Evolutionary conservation across 208 protist genomes (phyloP).

Genomic region (Leptomonas pyrrhocoris): DNA sequence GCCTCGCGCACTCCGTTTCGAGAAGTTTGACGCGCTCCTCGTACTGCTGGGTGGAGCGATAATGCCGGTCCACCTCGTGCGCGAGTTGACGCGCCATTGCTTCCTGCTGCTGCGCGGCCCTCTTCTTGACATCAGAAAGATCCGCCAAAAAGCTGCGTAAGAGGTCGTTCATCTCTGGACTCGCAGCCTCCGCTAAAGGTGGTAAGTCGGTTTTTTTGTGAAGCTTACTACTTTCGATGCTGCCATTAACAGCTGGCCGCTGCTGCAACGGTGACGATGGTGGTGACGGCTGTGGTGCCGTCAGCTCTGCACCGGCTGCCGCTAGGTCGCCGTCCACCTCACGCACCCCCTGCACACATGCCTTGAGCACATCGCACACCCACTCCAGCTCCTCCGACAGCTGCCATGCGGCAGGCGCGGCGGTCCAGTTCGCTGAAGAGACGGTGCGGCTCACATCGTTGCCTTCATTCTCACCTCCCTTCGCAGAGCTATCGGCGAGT

Average conservation of each 20-base stretch:
- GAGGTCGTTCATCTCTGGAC: constrained; percentile 41
- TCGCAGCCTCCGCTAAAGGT: constrained; percentile 18
- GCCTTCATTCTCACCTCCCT: not conserved
- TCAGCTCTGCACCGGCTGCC: constrained; percentile 19
- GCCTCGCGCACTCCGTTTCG: constrained; percentile 47
- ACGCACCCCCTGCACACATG: constrained; percentile 43
- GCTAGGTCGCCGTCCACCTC: constrained; percentile 30
- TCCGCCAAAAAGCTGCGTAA: constrained; percentile 49
- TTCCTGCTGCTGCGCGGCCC: constrained; percentile 42
- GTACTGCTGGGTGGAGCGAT: constrained; percentile 62
- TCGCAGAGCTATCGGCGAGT: not conserved
- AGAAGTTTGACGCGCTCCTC: constrained; percentile 48
- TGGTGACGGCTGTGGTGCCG: constrained; percentile 6
- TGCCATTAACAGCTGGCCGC: not conserved
- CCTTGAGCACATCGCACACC: constrained; percentile 72
- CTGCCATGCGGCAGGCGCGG: not conserved
- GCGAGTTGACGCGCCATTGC: constrained; percentile 55
- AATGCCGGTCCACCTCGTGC: constrained; percentile 59
- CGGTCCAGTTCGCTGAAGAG: not conserved
- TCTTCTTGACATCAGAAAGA: constrained; percentile 34
- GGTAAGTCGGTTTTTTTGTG: not conserved
- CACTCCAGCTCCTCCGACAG: constrained; percentile 47
- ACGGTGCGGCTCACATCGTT: not conserved
- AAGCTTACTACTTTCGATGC: not conserved
- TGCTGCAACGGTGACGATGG: not conserved